Evolutionary conservation across 495 filamentous ascomycete genomes (phyloP), one percentile per base, ranked within the genome.

Genomic region (Talaromyces borbonicus): DNA sequence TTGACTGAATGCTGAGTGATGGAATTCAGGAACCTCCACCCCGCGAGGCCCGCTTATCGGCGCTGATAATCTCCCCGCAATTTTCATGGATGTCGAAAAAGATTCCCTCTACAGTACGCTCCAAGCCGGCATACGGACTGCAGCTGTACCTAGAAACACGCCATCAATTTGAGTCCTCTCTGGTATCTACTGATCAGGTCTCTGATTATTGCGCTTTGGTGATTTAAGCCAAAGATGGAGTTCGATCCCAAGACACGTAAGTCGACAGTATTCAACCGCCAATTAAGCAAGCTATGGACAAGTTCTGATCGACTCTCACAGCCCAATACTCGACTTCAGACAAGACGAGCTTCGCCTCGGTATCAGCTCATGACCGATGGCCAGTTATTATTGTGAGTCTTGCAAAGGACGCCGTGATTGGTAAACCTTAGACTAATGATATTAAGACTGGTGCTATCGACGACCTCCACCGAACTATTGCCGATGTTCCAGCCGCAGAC

Each of bases 371-470:
- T 51, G 82, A 89, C 32, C 75, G 92, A 57, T 97, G 92, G 92
- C 92, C 92, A 7, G 72, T 95, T 32, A 97, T 98, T 57, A 62
- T 98, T 39, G 90, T 95, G 52, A 56, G 78, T 6, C 33, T 25
- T 35, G 8, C 12, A 11, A 25, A 31, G 18, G 22, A 32, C 15
- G 25, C 4, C 37, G 8, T 44, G n/a, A 46, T n/a, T n/a, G n/a
- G 46, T 40, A 29, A 33, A 52, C 54, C 19, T 56, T 25, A 30
- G 2, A 43, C 40, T 62, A 24, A 52, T 45, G n/a, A 26, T 26
- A 37, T 9, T 16, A 18, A 96, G 90, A 97, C 92, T 14, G 80
- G 87, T 61, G 89, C 85, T 22, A 95, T 98, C 59, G 90, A 97
- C 59, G 89, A 97, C 59, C 73, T 90, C 16, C 89, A 95, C 64